Conservation (phyloP, 2,329 filamentous ascomycete genomes). For the Endoconidiophora polonica region DNA sequence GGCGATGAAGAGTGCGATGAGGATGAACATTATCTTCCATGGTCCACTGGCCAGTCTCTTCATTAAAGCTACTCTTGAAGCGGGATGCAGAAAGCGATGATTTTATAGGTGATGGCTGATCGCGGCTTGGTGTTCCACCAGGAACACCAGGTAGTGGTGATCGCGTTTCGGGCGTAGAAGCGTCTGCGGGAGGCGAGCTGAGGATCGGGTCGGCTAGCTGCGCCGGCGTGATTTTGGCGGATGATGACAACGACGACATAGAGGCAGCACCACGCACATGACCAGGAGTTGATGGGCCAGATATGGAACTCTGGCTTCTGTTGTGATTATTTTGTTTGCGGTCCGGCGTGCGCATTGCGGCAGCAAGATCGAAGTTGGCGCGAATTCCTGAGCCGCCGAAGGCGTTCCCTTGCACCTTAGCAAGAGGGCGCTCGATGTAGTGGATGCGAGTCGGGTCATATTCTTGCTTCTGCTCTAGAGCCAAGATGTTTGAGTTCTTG, state of each 20-base stretch:
- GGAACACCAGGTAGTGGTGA: slow-evolving; percentile 16
- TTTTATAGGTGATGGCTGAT: slow-evolving; percentile 66
- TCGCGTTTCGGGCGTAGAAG: slow-evolving; percentile 9
- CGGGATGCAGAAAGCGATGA: slow-evolving; percentile 62
- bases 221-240: background rate
- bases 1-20: slow-evolving; percentile 56
- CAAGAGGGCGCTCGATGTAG: slow-evolving; percentile 65
- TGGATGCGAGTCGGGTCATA: slow-evolving; percentile 72
- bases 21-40: slow-evolving; percentile 46
- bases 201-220: slow-evolving; percentile 5
- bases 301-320: slow-evolving; percentile 32
- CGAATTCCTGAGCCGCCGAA: slow-evolving; percentile 42
- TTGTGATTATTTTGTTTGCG: slow-evolving; percentile 23
- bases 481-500: slow-evolving; percentile 96
- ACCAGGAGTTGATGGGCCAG: slow-evolving; percentile 11
- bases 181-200: slow-evolving; percentile 7
- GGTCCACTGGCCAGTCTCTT: slow-evolving; percentile 50
- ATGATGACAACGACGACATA: slow-evolving; percentile 13
- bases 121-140: slow-evolving; percentile 45
- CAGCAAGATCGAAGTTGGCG: slow-evolving; percentile 22
- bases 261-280: slow-evolving; percentile 15
- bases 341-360: slow-evolving; percentile 19
- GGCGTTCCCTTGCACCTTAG: slow-evolving; percentile 57
- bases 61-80: slow-evolving; percentile 53
- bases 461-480: slow-evolving; percentile 77